Percentiles rank a stretch among this genome's conserved stretches.
phyloP scores from a whole-genome alignment of 371 early-diverging fungal species.

The Mycotypha africana region DNA sequence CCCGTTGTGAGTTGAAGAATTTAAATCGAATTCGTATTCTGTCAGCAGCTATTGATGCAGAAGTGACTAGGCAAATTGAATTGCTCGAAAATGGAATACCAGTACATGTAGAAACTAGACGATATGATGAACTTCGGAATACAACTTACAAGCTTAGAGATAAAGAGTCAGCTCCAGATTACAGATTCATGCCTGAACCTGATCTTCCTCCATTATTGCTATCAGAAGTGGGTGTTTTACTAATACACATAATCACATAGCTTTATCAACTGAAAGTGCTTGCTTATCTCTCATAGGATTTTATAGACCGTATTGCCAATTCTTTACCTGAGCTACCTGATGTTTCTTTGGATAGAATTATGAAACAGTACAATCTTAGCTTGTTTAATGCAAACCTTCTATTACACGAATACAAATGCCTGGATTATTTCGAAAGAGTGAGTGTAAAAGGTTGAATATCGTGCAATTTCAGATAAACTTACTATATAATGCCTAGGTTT shows the following conservation, averaged over 20 bases:
- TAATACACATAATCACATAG: no score
- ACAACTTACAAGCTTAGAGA: conserved; percentile 65
- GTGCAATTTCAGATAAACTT: no score
- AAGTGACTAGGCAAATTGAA: conserved; percentile 69
- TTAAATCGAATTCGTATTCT: conserved; percentile 77
- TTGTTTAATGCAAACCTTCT: conserved; percentile 55
- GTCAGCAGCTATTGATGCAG: conserved; percentile 72
- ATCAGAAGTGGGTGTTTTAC: conserved; percentile 36
- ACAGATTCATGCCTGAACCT: conserved; percentile 92
- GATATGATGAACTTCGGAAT: conserved; percentile 61
- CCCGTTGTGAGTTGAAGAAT: conserved; percentile 86
- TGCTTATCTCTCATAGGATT: conserved; percentile 33
- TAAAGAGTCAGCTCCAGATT: conserved; percentile 84
- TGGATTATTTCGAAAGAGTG: conserved; percentile 70
- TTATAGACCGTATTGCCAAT: conserved; percentile 37
- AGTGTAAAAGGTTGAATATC: no score
- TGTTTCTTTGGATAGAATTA: conserved; percentile 52
- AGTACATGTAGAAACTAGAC: conserved; percentile 73
- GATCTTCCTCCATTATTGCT: conserved; percentile 70
- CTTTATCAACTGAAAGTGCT: no score
- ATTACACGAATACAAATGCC: conserved; percentile 67
- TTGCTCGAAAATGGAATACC: conserved; percentile 46
- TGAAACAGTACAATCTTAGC: conserved; percentile 52
- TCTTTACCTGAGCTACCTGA: conserved; percentile 75
- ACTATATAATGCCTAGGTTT: conserved; percentile 28